phyloP scores from a whole-genome alignment of 108 stramenopile genomes.

The Hondaea fermentalgiana region DNA sequence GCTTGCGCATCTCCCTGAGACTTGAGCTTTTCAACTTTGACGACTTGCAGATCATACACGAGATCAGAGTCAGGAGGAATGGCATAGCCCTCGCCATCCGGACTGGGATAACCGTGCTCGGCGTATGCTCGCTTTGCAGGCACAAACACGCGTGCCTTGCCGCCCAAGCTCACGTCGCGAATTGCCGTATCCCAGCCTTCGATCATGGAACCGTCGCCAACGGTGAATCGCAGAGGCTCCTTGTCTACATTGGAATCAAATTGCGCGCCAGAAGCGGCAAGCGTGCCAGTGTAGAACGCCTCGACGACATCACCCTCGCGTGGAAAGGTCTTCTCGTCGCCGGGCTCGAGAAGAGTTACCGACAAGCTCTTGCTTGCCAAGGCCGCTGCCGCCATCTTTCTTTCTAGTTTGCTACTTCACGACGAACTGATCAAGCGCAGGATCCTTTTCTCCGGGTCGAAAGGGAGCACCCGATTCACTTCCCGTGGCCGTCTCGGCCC shows the following conservation, averaged over 20 bases:
- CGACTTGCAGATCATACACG: neutral
- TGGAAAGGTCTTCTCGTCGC: constrained; percentile 1
- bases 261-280: neutral
- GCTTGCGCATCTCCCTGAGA: neutral
- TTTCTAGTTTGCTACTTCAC: too few species aligned
- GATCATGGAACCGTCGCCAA: neutral
- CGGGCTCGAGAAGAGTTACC: neutral
- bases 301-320: neutral
- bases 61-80: neutral
- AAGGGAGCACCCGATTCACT: too few species aligned
- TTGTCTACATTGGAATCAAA: neutral
- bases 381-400: too few species aligned
- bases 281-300: neutral
- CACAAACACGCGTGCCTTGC: neutral
- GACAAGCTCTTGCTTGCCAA: neutral
- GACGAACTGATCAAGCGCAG: too few species aligned
- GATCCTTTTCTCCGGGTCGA: too few species aligned
- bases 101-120: neutral
- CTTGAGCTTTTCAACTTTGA: neutral
- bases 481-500: too few species aligned
- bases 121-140: neutral
- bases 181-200: neutral
- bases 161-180: neutral
- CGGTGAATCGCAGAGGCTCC: neutral
- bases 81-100: neutral